phyloP scores from a whole-genome alignment of 2,329 filamentous ascomycete genomes.

The Colletotrichum sp. region DNA sequence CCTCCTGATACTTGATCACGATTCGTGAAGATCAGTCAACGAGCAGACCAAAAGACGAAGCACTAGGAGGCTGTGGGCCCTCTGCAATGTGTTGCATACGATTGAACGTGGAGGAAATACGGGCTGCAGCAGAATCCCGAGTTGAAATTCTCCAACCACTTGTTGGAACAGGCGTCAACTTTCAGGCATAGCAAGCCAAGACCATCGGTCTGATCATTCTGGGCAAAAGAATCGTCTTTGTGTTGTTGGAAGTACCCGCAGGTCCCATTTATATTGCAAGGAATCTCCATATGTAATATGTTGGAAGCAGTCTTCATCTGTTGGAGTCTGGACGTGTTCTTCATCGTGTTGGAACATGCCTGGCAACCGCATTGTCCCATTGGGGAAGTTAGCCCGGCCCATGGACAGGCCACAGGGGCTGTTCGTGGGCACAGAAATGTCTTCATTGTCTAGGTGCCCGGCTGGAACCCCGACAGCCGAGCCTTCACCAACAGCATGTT shows the following conservation, averaged over 20 bases:
- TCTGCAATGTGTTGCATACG: not conserved
- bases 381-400: not conserved
- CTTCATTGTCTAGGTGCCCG: not conserved
- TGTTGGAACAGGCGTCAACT: not conserved
- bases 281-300: not conserved
- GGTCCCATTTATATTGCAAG: not conserved
- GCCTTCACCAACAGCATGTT: not conserved
- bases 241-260: not conserved
- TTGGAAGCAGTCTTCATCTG: not conserved
- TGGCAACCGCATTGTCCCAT: not conserved
- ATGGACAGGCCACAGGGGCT: not conserved
- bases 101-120: not conserved
- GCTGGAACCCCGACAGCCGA: not conserved
- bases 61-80: not conserved
- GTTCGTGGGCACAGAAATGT: not conserved
- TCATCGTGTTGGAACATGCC: not conserved
- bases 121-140: not conserved
- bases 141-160: not conserved
- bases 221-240: not conserved
- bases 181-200: not conserved
- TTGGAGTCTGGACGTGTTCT: not conserved
- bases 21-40: not conserved
- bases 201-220: not conserved
- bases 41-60: not conserved
- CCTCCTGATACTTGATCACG: not conserved